Percentiles rank a stretch among this genome's conserved stretches.
These are phyloP conservation scores for Macrophomina pseudophaseolina DNA, from an alignment of 2,329 filamentous ascomycete genomes.

Conservation along the genomic window DNA sequence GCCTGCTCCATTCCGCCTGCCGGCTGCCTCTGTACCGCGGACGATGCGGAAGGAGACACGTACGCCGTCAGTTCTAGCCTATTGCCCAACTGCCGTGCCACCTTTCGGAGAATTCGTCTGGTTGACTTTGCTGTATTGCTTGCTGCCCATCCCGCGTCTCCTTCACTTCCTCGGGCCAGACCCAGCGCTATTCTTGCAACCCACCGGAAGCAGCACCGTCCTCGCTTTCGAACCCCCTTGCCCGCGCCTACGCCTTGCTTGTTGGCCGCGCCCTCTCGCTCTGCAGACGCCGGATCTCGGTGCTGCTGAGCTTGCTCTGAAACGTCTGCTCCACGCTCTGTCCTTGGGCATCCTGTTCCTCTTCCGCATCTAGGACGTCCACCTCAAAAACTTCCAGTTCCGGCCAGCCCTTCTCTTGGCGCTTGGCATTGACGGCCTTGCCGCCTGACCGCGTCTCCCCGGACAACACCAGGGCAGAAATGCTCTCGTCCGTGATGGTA, in stretches of 20 bases:
- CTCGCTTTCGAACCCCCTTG: not conserved
- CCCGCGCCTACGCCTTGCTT: not conserved
- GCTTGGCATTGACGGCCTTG: slow-evolving; percentile 81
- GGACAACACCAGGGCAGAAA: slow-evolving; percentile 84
- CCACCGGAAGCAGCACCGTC: not conserved
- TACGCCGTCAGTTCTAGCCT: slow-evolving; percentile 1
- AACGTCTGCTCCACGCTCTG: slow-evolving; percentile 64
- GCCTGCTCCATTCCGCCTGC: not conserved
- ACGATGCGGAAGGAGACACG: slow-evolving; percentile 20
- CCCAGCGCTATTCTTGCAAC: not conserved
- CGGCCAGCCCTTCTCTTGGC: slow-evolving; percentile 76
- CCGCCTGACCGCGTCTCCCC: slow-evolving; percentile 86
- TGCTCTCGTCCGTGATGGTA: slow-evolving; percentile 79
- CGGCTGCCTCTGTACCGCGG: not conserved
- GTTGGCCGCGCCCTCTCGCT: slow-evolving; percentile 23
- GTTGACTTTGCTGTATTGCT: not conserved
- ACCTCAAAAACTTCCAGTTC: slow-evolving; percentile 83
- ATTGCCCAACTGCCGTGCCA: not conserved
- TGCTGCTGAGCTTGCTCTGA: slow-evolving; percentile 87
- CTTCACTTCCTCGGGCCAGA: not conserved
- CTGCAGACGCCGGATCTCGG: slow-evolving; percentile 67
- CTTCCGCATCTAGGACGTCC: slow-evolving; percentile 77
- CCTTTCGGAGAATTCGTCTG: not conserved
- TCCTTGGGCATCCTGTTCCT: slow-evolving; percentile 48
- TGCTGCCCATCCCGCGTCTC: not conserved